These are phyloP conservation scores for Tritrichomonas foetus DNA, from an alignment of 208 protist genomes.

Conservation along the genomic window DNA sequence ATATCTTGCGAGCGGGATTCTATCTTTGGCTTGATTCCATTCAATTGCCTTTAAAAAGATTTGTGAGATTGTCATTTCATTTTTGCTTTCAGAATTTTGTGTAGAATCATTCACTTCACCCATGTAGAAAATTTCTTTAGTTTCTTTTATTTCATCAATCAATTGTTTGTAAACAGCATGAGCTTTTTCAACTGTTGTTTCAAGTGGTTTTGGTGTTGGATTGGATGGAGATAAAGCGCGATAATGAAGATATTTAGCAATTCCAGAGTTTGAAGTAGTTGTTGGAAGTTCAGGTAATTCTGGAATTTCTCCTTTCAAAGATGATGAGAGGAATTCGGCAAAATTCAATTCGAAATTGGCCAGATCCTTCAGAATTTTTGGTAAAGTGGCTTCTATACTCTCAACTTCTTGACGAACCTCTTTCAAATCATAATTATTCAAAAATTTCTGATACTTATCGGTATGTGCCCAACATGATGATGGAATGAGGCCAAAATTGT, in stretches of 20 bases:
- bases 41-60: no score
- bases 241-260: not conserved
- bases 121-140: not conserved
- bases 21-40: no score
- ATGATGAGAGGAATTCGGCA: not conserved
- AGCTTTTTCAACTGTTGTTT: not conserved
- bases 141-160: not conserved
- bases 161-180: not conserved
- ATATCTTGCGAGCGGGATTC: no score
- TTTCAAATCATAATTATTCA: not conserved
- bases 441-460: not conserved
- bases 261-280: not conserved
- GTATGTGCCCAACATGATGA: not conserved
- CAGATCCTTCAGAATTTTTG: not conserved
- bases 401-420: not conserved
- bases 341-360: not conserved
- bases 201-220: not conserved
- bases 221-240: not conserved
- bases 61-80: no score
- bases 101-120: no score
- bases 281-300: not conserved
- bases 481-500: not conserved
- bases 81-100: no score
- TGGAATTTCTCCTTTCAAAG: not conserved
- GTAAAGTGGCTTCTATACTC: not conserved